A percentile compares a stretch with the other conserved stretches of the same genome.
phyloP scores from a whole-genome alignment of 495 filamentous ascomycete species.

The Aspergillus conjunctus region DNA sequence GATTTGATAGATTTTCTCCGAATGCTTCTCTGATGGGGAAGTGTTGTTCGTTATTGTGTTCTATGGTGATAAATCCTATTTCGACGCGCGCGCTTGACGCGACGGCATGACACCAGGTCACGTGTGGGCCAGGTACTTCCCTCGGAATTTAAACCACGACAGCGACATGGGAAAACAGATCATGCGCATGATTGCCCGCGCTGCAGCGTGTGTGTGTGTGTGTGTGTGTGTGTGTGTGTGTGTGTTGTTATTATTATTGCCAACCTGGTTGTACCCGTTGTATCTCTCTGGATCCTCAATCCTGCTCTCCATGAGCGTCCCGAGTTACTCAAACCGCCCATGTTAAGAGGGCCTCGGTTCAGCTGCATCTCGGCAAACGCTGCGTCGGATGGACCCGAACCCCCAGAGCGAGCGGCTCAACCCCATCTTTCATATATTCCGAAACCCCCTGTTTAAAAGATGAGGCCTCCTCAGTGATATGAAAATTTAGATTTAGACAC shows the following conservation, averaged over 20 bases:
- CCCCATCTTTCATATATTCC: slow-evolving; percentile 8
- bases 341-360: slow-evolving; percentile 10
- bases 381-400: slow-evolving; percentile 17
- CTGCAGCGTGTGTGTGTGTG: too few species aligned
- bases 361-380: slow-evolving; percentile 23
- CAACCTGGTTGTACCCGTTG: too few species aligned
- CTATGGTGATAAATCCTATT: slow-evolving; percentile 15
- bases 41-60: background rate
- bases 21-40: background rate
- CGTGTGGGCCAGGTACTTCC: slow-evolving; percentile 12
- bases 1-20: background rate
- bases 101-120: slow-evolving; percentile 27
- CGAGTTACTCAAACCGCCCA: too few species aligned
- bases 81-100: slow-evolving; percentile 28
- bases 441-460: background rate
- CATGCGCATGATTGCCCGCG: too few species aligned
- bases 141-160: background rate
- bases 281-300: too few species aligned
- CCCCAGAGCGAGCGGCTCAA: slow-evolving; percentile 16
- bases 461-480: background rate
- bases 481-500: background rate
- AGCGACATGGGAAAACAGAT: too few species aligned
- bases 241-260: too few species aligned
- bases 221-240: too few species aligned
- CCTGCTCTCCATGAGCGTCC: too few species aligned